Base-by-base conservation (phyloP, 176 grass and related monocot genomes). In the Tillandsia fasciculata region DNA sequence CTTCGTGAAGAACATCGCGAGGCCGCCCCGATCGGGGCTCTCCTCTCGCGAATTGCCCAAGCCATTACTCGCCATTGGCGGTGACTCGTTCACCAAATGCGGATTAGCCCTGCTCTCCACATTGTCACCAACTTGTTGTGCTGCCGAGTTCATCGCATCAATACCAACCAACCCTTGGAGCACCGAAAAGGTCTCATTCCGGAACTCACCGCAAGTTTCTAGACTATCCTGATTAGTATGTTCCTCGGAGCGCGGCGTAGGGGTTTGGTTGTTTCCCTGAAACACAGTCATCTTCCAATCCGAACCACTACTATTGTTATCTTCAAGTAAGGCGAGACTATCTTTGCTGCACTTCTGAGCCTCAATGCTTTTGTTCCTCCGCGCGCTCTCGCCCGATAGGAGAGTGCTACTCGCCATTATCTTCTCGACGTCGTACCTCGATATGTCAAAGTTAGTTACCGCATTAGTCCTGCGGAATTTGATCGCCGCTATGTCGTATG, bases 361-460 rank as follows among this genome's bases (percentile, higher is more conserved):
- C 22, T 59, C 78, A 50, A 53, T 53, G 17, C 54, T 51, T 54
- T 82, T 82, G 27, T 48, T 84, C 64, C 95, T 79, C 5, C 90
- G 82, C 8, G 77, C 95, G 13, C 75, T 77, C 9, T 88, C 90
- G 11, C 80, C 72, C 0, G 87, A 76, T 8, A 99, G 87, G 4
- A 99, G 90, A 50, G 84, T 91, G 90, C 27, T 88, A 67, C 90
- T 99, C 27, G 69, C 87, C 84, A 91, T 84, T 77, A 99, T 99
- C 78, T 91, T 99, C 8, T 90, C 85, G 2, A 99, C 95, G 66
- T 94, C 87, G 53, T 99, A 99, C 2, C 87, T 59, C 53, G 87
- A 86, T 75, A 94, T 88, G 70, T 90, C 87, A 53, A 99, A 99
- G 87, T 99, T 99, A 11, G 95, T 99, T n/a, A 99, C 95, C 0